A percentile compares a stretch with the other conserved stretches of the same genome.
These are phyloP conservation scores for Populus ilicifolia DNA, from an alignment of 345 rosid genomes.

Conservation along the genomic window DNA sequence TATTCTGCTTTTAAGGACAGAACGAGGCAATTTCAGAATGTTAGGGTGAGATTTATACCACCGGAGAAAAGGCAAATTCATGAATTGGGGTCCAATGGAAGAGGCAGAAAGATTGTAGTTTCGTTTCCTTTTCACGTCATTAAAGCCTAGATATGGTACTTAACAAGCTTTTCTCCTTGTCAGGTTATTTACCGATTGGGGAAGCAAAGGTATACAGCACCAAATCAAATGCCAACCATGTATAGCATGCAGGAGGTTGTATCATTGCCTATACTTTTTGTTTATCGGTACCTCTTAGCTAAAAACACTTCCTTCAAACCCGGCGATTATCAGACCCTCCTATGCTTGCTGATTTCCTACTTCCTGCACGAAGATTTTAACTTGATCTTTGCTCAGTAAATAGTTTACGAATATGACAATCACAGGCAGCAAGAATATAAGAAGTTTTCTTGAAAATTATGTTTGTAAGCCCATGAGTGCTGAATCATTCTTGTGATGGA, in stretches of 20 bases:
- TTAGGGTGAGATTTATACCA: conserved; percentile 86
- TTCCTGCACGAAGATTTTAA: background rate
- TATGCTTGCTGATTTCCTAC: background rate
- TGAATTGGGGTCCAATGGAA: conserved; percentile 75
- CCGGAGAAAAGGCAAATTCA: conserved; percentile 63
- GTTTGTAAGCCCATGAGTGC: background rate
- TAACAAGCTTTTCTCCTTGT: conserved; percentile 3
- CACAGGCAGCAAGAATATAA: background rate
- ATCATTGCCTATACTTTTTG: background rate
- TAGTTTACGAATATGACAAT: background rate
- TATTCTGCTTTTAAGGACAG: conserved; percentile 90
- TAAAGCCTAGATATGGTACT: background rate
- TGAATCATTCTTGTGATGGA: background rate
- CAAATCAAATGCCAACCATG: conserved; percentile 53
- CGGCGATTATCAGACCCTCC: background rate
- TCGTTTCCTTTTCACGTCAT: background rate
- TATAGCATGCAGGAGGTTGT: conserved; percentile 64
- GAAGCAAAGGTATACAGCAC: conserved; percentile 1
- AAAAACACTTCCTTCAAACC: background rate
- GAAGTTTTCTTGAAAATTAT: background rate
- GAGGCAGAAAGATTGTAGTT: conserved; percentile 40
- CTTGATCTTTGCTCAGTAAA: background rate
- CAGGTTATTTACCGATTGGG: conserved; percentile 30
- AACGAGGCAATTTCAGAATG: conserved; percentile 62
- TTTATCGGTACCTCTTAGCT: background rate